Evolutionary conservation across 2,329 filamentous ascomycete genomes (phyloP).

Genomic region (Colletotrichum paranaense): DNA sequence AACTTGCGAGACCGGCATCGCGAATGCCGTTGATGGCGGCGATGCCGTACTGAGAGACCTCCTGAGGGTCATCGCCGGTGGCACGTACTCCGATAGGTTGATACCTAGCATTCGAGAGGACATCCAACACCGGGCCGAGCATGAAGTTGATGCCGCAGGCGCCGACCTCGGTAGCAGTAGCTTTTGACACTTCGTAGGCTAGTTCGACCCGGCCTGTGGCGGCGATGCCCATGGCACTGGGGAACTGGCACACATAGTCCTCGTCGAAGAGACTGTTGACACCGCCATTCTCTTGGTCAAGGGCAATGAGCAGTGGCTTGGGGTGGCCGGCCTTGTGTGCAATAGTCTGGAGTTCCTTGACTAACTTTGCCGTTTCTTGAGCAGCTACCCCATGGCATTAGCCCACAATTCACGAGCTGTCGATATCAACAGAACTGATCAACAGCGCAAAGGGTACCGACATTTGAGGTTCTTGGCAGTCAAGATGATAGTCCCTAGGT

Average conservation of each 20-base stretch:
- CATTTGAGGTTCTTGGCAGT: slow-evolving; percentile 89
- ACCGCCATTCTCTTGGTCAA: slow-evolving; percentile 98
- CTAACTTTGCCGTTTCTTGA: slow-evolving; percentile 86
- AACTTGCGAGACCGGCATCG: slow-evolving; percentile 87
- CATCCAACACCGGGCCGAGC: slow-evolving; percentile 91
- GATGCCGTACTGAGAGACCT: slow-evolving; percentile 92
- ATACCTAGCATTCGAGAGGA: slow-evolving; percentile 91
- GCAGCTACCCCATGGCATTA: slow-evolving; percentile 70
- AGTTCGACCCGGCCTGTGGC: slow-evolving; percentile 87
- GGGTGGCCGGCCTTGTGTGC: slow-evolving; percentile 91
- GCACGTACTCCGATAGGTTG: slow-evolving; percentile 92
- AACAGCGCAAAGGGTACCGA: slow-evolving; percentile 51
- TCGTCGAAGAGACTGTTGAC: slow-evolving; percentile 98
- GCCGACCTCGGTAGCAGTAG: slow-evolving; percentile 90
- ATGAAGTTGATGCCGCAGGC: slow-evolving; percentile 97
- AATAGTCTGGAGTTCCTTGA: slow-evolving; percentile 92
- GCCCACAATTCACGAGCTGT: slow-evolving; percentile 13
- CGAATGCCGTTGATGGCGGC: slow-evolving; percentile 93
- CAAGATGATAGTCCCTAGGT: slow-evolving; percentile 88
- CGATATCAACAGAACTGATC: not conserved
- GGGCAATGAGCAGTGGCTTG: slow-evolving; percentile 86
- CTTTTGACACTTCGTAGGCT: slow-evolving; percentile 90
- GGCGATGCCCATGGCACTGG: slow-evolving; percentile 96
- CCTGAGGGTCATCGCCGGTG: slow-evolving; percentile 91
- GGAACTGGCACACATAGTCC: slow-evolving; percentile 95